Evolutionary conservation across 345 rosid genomes (phyloP), one percentile per base, ranked within the genome.

Genomic region (Bretschneidera sinensis): DNA sequence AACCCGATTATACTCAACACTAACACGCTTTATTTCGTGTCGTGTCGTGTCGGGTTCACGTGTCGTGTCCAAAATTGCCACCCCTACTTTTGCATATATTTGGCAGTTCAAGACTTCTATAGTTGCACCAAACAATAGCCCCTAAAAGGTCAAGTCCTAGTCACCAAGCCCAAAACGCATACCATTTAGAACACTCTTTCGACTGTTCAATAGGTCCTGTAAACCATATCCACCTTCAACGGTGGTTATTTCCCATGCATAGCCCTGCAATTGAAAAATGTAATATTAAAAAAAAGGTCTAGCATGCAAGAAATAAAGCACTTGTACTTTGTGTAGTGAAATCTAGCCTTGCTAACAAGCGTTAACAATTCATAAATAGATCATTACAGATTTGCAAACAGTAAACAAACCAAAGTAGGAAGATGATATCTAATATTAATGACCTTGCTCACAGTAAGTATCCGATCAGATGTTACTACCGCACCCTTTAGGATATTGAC

Each of bases 401-500:
- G 10, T 5, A 39, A 39, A 39, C 45, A 39, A 5, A 39, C 4
- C 35, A 31, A 31, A 11, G 10, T 5, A 5, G 10, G 45, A 39
- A 31, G 9, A 31, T 31, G 4, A 4, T 39, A 39, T 39, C 2
- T 14, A 33, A 43, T 52, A 53, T n/a, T 33, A 59, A 63, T 74
- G 56, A 92, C 97, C 96, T 94, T 79, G 87, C 96, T 94, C 71
- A 94, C 97, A 17, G 99, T 87, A 54, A 94, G 76, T 66, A 94
- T 76, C 50, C 96, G 82, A 69, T 94, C 99, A 48, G 95, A 77
- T 62, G 99, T 85, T 50, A 94, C 97, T 57, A 94, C 75, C 64
- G 96, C 97, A 77, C 99, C 96, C 85, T 94, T 94, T 25, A 94
- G 83, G 74, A 94, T 68, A 80, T 87, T 94, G 66, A 94, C 96